These are phyloP conservation scores for Phialemoniopsis sp. DNA, from an alignment of 2,329 filamentous ascomycete genomes.

Conservation along the genomic window DNA sequence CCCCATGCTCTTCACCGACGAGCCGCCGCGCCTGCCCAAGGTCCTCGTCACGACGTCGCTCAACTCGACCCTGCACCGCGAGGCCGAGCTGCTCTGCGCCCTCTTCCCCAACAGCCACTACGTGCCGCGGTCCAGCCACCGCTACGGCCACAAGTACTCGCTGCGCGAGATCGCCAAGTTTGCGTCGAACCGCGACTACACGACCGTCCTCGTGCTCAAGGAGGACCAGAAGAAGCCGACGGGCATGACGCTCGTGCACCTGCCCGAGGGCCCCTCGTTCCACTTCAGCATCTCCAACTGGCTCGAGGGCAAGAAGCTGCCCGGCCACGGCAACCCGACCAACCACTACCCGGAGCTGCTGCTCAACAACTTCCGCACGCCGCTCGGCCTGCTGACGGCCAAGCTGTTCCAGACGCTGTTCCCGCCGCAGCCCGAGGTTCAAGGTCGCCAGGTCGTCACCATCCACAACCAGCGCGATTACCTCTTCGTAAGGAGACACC, in stretches of 20 bases:
- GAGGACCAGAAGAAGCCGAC: conserved; percentile 85
- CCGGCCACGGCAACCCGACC: conserved; percentile 84
- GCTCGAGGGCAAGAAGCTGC: conserved; percentile 81
- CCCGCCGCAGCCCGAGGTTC: conserved; percentile 76
- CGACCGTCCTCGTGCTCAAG: conserved; percentile 77
- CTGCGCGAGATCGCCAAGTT: conserved; percentile 87
- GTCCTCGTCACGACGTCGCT: conserved; percentile 88
- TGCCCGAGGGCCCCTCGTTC: conserved; percentile 84
- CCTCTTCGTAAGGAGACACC: conserved; percentile 85
- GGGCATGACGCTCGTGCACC: conserved; percentile 77
- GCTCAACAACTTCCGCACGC: conserved; percentile 90
- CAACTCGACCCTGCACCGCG: conserved; percentile 81
- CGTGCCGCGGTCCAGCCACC: conserved; percentile 79
- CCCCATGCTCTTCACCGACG: conserved; percentile 56
- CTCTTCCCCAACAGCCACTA: conserved; percentile 87
- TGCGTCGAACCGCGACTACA: conserved; percentile 77
- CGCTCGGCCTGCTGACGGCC: conserved; percentile 82
- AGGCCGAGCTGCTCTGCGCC: conserved; percentile 72
- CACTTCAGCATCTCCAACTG: conserved; percentile 90
- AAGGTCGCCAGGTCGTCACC: conserved; percentile 85
- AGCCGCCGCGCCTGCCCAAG: conserved; percentile 65
- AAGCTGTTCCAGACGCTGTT: conserved; percentile 78
- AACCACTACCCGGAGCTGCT: conserved; percentile 88
- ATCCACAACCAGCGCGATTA: conserved; percentile 95
- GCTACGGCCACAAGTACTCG: conserved; percentile 85